These are phyloP conservation scores for Nakazawaea ishiwadae DNA, from an alignment of 805 yeast genomes.

Conservation along the genomic window DNA sequence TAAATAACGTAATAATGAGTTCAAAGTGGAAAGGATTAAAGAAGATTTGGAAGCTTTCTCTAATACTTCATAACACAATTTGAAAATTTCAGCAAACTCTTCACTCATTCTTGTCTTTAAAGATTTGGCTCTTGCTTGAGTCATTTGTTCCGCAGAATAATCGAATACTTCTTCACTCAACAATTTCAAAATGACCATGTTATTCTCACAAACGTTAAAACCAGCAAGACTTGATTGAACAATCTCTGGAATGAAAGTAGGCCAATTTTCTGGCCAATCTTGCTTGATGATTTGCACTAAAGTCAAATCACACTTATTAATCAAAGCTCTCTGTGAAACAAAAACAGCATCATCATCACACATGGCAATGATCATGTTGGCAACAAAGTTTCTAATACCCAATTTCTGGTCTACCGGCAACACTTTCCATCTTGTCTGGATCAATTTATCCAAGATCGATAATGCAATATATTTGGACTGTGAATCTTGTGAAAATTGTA, in stretches of 20 bases:
- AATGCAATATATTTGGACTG: slow-evolving; percentile 92
- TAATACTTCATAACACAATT: slow-evolving; percentile 87
- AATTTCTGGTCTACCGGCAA: slow-evolving; percentile 83
- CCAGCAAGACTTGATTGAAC: slow-evolving; percentile 80
- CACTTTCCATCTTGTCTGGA: slow-evolving; percentile 90
- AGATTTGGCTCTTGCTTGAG: slow-evolving; percentile 87
- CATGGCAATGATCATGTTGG: slow-evolving; percentile 87
- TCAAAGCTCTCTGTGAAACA: slow-evolving; percentile 69
- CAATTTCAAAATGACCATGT: slow-evolving; percentile 86
- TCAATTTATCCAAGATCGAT: slow-evolving; percentile 82
- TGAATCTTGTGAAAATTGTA: slow-evolving; percentile 71
- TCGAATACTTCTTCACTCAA: slow-evolving; percentile 96
- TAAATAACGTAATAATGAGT: slow-evolving; percentile 76
- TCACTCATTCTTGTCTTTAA: slow-evolving; percentile 80
- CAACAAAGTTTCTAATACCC: slow-evolving; percentile 92
- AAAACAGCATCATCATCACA: slow-evolving; percentile 79
- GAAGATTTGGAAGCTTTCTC: slow-evolving; percentile 86
- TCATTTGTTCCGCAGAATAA: slow-evolving; percentile 92
- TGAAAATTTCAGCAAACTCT: slow-evolving; percentile 91
- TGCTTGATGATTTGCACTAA: slow-evolving; percentile 92
- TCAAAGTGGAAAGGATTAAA: slow-evolving; percentile 77
- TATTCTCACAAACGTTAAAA: slow-evolving; percentile 93
- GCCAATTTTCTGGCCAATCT: slow-evolving; percentile 99
- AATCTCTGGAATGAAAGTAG: slow-evolving; percentile 90
- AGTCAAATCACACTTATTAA: slow-evolving; percentile 90